phyloP scores from a whole-genome alignment of 2,329 filamentous ascomycete species.

The Talaromyces sp. region DNA sequence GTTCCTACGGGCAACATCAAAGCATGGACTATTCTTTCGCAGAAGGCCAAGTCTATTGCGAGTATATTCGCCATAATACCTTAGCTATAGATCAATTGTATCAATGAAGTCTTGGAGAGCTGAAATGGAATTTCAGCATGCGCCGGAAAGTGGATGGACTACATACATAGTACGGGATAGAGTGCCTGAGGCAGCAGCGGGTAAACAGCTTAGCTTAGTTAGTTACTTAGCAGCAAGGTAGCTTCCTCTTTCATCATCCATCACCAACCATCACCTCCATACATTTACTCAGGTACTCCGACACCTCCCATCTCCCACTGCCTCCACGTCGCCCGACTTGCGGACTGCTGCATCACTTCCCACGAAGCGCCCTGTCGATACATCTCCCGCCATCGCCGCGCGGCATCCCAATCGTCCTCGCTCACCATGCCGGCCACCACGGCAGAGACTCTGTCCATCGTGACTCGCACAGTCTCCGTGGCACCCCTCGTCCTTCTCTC shows the following conservation, averaged over 20 bases:
- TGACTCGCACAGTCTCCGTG: constrained; percentile 92
- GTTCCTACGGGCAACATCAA: too few species aligned
- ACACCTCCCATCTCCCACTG: background rate
- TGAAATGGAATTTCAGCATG: too few species aligned
- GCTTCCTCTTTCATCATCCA: constrained; percentile 6
- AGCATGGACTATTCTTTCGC: too few species aligned
- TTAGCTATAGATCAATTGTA: background rate
- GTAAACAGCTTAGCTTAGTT: background rate
- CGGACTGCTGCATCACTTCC: background rate
- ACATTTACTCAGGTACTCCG: background rate
- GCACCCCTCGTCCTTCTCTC: constrained; percentile 96
- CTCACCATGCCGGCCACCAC: constrained; percentile 90
- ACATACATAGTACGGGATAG: too few species aligned
- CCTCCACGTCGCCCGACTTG: background rate
- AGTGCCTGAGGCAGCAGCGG: background rate
- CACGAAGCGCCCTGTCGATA: background rate
- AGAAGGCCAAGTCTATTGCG: background rate
- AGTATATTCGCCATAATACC: too few species aligned
- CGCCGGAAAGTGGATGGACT: background rate
- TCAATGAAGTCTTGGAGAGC: background rate
- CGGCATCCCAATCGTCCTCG: background rate
- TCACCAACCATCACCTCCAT: background rate
- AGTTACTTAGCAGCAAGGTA: background rate
- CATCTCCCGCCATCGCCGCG: background rate
- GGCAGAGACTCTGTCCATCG: constrained; percentile 90